Conservation (phyloP, 768 basidiomycete species). For the Trametes meyenii region DNA sequence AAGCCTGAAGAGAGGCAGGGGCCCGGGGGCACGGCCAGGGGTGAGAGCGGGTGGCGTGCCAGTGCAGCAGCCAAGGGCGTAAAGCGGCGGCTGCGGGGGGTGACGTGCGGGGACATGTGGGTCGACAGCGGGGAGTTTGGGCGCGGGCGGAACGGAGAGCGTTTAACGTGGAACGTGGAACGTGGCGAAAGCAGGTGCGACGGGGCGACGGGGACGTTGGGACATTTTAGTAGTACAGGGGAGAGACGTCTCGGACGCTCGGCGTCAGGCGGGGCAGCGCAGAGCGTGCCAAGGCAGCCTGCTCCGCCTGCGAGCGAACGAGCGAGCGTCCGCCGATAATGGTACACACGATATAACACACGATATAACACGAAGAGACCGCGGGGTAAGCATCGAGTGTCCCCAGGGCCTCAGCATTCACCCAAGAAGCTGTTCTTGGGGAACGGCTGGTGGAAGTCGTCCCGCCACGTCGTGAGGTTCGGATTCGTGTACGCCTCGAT, state of each 20-base stretch:
- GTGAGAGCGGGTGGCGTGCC: too few relatives aligned
- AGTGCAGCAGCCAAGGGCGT: too few relatives aligned
- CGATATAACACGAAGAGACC: too few relatives aligned
- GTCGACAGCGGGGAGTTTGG: too few relatives aligned
- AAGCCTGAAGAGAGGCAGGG: too few relatives aligned
- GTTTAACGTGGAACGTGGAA: too few relatives aligned
- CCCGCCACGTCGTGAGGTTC: conserved; percentile 76
- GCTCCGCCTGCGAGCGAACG: background rate
- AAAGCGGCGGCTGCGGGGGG: too few relatives aligned
- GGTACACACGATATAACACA: background rate
- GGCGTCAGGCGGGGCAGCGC: background rate
- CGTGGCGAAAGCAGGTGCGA: conserved; percentile 1
- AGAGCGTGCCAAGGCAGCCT: too few relatives aligned
- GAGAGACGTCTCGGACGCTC: background rate
- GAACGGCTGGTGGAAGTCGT: conserved; percentile 63
- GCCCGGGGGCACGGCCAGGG: too few relatives aligned
- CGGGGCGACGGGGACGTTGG: background rate
- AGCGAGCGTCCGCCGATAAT: background rate
- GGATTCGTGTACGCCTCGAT: conserved; percentile 80
- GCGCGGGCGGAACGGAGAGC: too few relatives aligned
- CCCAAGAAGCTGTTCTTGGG: conserved; percentile 69
- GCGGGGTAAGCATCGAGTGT: too few relatives aligned
- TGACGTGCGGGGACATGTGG: too few relatives aligned
- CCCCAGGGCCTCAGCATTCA: conserved; percentile 46
- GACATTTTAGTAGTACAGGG: background rate